phyloP scores from a whole-genome alignment of 2,329 filamentous ascomycete genomes.

The Microsporum canis region DNA sequence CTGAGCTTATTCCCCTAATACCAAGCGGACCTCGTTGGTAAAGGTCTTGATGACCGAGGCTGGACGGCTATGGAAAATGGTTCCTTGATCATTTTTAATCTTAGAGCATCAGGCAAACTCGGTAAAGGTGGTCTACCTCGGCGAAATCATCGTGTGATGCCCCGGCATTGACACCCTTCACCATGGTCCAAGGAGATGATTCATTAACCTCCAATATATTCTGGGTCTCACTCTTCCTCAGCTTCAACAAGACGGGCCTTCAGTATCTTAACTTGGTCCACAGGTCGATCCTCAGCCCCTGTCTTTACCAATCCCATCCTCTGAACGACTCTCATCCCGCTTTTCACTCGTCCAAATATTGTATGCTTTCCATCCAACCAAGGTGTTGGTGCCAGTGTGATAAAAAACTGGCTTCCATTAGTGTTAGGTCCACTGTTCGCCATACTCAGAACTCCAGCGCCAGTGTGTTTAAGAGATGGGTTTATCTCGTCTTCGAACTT shows the following conservation, averaged over 20 bases:
- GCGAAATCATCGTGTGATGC: neutral
- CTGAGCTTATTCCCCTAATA: no score
- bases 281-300: conserved; percentile 64
- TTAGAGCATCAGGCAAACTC: neutral
- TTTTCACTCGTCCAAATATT: conserved; percentile 85
- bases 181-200: neutral
- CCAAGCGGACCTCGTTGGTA: no score
- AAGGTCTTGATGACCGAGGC: neutral
- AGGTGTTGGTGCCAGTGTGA: conserved; percentile 85
- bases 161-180: neutral
- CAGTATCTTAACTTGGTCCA: conserved; percentile 71
- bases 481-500: conserved; percentile 91
- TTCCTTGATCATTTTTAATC: neutral
- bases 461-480: conserved; percentile 70
- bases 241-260: conserved; percentile 59
- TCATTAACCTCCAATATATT: neutral
- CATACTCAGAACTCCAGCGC: conserved; percentile 90
- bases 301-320: conserved; percentile 83
- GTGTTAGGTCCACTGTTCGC: conserved; percentile 88
- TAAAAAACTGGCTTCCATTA: conserved; percentile 92
- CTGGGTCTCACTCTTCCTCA: conserved; percentile 34
- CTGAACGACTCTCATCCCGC: conserved; percentile 70
- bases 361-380: conserved; percentile 97
- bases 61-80: neutral
- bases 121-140: neutral